Base-by-base conservation (phyloP, 805 yeast species). In the Starmerella ratchasimensis region DNA sequence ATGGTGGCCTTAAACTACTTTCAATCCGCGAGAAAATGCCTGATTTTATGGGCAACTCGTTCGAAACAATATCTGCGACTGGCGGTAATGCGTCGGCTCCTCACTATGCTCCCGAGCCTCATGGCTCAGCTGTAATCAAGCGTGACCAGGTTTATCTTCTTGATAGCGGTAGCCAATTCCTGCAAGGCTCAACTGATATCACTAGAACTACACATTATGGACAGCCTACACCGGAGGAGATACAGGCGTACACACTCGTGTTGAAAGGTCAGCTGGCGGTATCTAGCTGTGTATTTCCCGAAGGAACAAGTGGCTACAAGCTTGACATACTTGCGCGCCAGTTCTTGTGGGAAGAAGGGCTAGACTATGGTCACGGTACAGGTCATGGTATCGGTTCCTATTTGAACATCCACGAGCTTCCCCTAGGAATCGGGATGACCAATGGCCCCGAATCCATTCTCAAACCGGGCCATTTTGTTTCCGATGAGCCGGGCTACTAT, bases 361-460 rank as follows among this genome's bases (percentile, higher is more conserved):
- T 82, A 37, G 90, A 81, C 55, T 90, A 80, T 56, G 73, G 78
- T 44, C 99, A 90, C 58, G 98, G 98, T 6, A 83, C 97, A 0
- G 96, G 97, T 1, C 99, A 90, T 58, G 98, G 99, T 2, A 79
- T 90, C 14, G 97, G 95, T 2, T 69, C 86, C 14, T 88, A 68
- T 54, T 71, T 93, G 33, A 77, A 79, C 55, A 96, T 90, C 15
- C 99, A 90, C 56, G 96, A 93, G 53, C 86, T 90, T 0, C 97
- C 97, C 1, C 69, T 88, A 38, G 94, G 90, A 9, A 74, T 90
- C 44, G 81, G 50, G n/a, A 40, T 42, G 37, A 18, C 44, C 19
- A 9, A 24, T 10, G 47, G 45, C 79, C 66, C 67, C 50, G 60
- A 69, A 8, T 70, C 68, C 28, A 74, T 83, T 3, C 44, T 64